Evolutionary conservation across 1,284 basidiomycete species (phyloP).

Genomic region (Ustilago hordei): DNA sequence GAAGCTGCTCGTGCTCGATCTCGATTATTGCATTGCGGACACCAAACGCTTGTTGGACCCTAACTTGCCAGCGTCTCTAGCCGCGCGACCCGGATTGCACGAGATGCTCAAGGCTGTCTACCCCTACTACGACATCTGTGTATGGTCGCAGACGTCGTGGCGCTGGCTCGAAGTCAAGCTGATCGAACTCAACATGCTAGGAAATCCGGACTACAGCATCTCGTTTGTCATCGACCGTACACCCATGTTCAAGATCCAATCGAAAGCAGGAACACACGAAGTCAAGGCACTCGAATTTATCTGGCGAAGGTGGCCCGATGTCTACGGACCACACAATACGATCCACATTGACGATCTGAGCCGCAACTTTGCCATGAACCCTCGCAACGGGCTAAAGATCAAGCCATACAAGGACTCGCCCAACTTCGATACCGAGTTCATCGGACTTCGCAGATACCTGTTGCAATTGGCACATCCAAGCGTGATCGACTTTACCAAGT

Average conservation of each 20-base stretch:
- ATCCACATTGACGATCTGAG: constrained; percentile 87
- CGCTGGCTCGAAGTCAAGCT: constrained; percentile 91
- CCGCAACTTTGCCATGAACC: constrained; percentile 85
- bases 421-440: constrained; percentile 56
- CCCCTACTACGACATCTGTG: constrained; percentile 65
- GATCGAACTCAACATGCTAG: constrained; percentile 84
- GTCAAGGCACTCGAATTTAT: constrained; percentile 69
- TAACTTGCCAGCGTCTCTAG: constrained; percentile 80
- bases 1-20: constrained; percentile 84
- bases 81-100: constrained; percentile 83
- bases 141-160: constrained; percentile 78
- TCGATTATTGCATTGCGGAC: constrained; percentile 77
- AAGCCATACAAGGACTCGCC: constrained; percentile 72
- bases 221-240: constrained; percentile 78
- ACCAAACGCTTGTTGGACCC: constrained; percentile 74
- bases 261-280: constrained; percentile 77
- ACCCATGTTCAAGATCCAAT: constrained; percentile 89
- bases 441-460: constrained; percentile 42
- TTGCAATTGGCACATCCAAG: constrained; percentile 51
- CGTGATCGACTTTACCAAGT: constrained; percentile 43
- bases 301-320: constrained; percentile 57
- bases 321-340: constrained; percentile 74
- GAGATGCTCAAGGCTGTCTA: constrained; percentile 75
- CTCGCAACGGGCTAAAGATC: constrained; percentile 84
- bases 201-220: constrained; percentile 49